A percentile compares a stretch with the other conserved stretches of the same genome.
Conservation (phyloP, 208 protist genomes). For the Acanthamoeba castellanii region DNA sequence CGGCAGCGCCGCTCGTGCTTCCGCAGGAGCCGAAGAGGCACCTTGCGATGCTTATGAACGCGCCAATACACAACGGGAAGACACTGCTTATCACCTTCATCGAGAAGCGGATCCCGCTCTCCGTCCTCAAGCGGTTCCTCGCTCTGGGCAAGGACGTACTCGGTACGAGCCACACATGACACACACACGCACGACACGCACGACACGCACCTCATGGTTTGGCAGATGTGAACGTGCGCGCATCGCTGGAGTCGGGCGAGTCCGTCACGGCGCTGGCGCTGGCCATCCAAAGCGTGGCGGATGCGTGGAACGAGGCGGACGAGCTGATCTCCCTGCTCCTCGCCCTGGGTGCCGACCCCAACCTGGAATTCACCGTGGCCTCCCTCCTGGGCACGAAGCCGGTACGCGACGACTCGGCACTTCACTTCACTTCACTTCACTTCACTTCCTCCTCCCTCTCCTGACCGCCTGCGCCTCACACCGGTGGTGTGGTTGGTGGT, state of each 20-base stretch:
- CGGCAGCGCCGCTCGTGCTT: too few relatives aligned
- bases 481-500: too few relatives aligned
- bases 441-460: too few relatives aligned
- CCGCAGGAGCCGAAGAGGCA: neutral
- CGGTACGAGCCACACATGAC: neutral
- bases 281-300: neutral
- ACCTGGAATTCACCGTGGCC: neutral
- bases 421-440: too few relatives aligned
- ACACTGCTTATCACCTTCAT: neutral
- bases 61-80: neutral
- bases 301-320: neutral
- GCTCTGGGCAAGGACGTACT: neutral
- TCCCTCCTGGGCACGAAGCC: neutral
- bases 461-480: too few relatives aligned
- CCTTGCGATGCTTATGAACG: neutral
- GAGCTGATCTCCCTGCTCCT: neutral
- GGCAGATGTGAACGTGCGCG: neutral
- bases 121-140: neutral
- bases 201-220: too few relatives aligned
- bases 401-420: neutral
- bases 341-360: neutral
- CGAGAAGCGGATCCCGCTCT: neutral
- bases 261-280: neutral
- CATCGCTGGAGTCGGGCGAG: neutral
- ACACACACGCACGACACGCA: neutral